A percentile compares a stretch with the other conserved stretches of the same genome.
phyloP scores from a whole-genome alignment of 2,329 filamentous ascomycete genomes.

The Pseudocercospora eumusae region DNA sequence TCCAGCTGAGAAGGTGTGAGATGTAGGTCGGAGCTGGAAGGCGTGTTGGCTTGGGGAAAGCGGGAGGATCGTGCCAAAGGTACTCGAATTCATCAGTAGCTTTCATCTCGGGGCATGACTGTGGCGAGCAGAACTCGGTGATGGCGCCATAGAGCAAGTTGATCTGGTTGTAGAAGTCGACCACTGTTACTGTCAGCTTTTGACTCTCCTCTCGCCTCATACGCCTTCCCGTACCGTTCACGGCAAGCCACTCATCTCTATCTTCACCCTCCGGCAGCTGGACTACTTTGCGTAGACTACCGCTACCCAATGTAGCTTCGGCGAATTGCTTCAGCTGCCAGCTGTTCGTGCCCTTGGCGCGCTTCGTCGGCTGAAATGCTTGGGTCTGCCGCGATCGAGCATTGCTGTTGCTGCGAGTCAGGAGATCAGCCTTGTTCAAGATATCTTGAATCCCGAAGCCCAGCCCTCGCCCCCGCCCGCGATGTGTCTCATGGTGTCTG shows the following conservation, averaged over 20 bases:
- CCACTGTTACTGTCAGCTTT: conserved; percentile 62
- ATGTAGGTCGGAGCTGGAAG: conserved; percentile 98
- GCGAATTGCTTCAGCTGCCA: conserved; percentile 98
- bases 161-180: conserved; percentile 99
- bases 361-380: conserved; percentile 84
- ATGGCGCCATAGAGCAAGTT: conserved; percentile 98
- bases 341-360: conserved; percentile 81
- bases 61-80: conserved; percentile 94
- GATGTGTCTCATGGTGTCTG: conserved; percentile 31
- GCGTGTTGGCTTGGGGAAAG: conserved; percentile 94
- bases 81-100: conserved; percentile 99
- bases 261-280: conserved; percentile 97
- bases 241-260: conserved; percentile 95
- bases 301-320: conserved; percentile 92
- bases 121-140: conserved; percentile 97
- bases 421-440: conserved; percentile 40
- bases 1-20: conserved; percentile 96
- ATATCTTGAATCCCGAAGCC: conserved; percentile 33
- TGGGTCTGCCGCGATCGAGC: conserved; percentile 70
- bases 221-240: conserved; percentile 71
- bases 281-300: conserved; percentile 92
- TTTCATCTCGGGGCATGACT: conserved; percentile 98
- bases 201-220: not conserved
- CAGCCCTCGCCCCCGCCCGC: conserved; percentile 18
- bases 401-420: conserved; percentile 45